Conservation (phyloP, 345 rosid species). For the Sisymbrium altissimum region DNA sequence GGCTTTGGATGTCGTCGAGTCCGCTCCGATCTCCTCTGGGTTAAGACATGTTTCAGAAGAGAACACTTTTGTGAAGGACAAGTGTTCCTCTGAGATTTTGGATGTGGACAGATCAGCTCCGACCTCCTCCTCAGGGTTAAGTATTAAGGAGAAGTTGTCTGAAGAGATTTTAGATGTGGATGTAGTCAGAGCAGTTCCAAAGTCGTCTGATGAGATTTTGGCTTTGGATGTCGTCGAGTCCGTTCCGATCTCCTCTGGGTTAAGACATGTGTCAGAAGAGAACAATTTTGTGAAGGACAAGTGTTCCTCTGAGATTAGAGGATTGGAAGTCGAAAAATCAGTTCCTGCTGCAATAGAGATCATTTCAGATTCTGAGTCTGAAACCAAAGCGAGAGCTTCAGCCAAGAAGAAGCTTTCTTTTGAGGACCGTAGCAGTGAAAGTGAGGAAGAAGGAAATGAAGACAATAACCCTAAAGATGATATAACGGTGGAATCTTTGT, state of each 20-base stretch:
- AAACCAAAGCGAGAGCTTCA: constrained; percentile 1
- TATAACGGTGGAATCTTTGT: constrained; percentile 7
- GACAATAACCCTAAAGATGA: not conserved
- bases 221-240: not conserved
- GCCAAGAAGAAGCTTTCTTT: constrained; percentile 11
- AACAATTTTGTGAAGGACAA: not conserved
- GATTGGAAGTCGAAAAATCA: not conserved
- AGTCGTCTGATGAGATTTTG: not conserved
- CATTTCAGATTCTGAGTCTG: constrained; percentile 33
- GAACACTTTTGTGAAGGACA: too few species aligned
- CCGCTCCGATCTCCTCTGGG: not conserved
- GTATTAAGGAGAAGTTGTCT: not conserved
- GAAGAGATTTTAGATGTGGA: not conserved
- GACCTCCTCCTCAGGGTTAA: not conserved
- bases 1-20: not conserved
- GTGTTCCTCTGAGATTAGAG: not conserved
- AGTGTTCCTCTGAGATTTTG: too few species aligned
- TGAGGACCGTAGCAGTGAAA: not conserved
- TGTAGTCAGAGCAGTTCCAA: not conserved
- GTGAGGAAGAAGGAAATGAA: constrained; percentile 2
- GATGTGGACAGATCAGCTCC: too few species aligned
- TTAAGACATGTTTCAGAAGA: too few species aligned
- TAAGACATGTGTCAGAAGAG: not conserved
- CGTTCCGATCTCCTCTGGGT: not conserved
- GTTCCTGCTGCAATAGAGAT: constrained; percentile 8